Conservation (phyloP, 2,329 filamentous ascomycete genomes). For the Neophaeococcomyces mojaviensis region DNA sequence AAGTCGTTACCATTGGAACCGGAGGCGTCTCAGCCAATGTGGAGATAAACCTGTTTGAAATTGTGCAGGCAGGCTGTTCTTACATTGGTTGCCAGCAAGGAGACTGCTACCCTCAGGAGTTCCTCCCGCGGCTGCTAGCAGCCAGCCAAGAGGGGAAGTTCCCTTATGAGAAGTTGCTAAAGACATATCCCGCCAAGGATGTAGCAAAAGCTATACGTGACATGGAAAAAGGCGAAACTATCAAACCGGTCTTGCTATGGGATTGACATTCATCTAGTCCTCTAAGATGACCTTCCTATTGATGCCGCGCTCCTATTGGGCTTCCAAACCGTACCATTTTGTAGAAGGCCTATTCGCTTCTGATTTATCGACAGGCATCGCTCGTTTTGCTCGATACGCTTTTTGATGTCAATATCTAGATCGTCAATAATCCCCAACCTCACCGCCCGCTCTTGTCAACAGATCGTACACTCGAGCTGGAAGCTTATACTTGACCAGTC, state of each 20-base stretch:
- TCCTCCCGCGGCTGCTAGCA: constrained; percentile 17
- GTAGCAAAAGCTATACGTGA: constrained; percentile 24
- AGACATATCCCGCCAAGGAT: constrained; percentile 34
- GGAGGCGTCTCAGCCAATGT: constrained; percentile 17
- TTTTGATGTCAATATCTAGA: not conserved
- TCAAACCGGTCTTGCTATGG: constrained; percentile 29
- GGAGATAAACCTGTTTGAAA: constrained; percentile 20
- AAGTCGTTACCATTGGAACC: constrained; percentile 21
- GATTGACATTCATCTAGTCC: constrained; percentile 12
- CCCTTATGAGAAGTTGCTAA: constrained; percentile 40
- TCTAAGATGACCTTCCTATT: too few species aligned
- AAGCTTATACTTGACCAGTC: constrained; percentile 83
- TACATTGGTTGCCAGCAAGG: constrained; percentile 21
- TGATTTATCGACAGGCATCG: too few species aligned
- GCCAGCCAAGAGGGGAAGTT: constrained; percentile 34
- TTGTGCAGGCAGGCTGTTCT: constrained; percentile 19
- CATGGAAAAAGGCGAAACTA: constrained; percentile 24
- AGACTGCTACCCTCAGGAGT: constrained; percentile 20
- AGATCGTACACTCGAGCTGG: constrained; percentile 82
- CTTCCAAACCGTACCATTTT: too few species aligned
- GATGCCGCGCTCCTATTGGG: too few species aligned
- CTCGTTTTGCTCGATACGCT: too few species aligned
- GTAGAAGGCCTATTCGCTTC: too few species aligned
- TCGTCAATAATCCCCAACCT: constrained; percentile 41
- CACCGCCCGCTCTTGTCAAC: constrained; percentile 70